Evolutionary conservation across 2,329 filamentous ascomycete genomes (phyloP).

Genomic region (Myrmaecium sp.): DNA sequence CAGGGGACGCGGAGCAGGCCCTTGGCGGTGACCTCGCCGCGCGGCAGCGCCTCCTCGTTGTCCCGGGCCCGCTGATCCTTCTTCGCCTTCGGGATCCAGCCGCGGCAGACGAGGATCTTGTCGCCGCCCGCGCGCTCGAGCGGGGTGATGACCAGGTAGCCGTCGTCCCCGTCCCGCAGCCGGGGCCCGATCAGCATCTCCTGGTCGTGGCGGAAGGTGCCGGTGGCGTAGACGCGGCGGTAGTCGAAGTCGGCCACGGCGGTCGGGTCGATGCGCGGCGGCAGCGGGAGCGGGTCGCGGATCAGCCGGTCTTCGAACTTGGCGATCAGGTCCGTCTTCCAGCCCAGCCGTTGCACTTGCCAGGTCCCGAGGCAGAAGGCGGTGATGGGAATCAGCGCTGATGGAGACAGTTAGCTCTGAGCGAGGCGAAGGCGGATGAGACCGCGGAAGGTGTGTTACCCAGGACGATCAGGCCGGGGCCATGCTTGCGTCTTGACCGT

Average conservation of each 20-base stretch:
- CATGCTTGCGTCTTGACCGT: conserved; percentile 56
- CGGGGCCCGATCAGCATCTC: conserved; percentile 95
- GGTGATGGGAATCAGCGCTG: conserved; percentile 73
- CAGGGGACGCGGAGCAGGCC: conserved; percentile 76
- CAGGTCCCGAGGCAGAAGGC: conserved; percentile 83
- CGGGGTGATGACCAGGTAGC: conserved; percentile 82
- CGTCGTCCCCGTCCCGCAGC: conserved; percentile 74
- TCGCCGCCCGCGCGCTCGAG: conserved; percentile 46
- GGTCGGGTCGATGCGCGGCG: conserved; percentile 63
- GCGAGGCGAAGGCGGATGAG: conserved; percentile 3
- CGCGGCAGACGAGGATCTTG: conserved; percentile 73
- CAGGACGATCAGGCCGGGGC: conserved; percentile 63
- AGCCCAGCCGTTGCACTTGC: conserved; percentile 83
- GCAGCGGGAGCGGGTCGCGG: conserved; percentile 69
- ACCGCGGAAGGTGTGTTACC: conserved; percentile 26
- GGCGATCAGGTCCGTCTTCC: conserved; percentile 87
- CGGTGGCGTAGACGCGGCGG: conserved; percentile 60
- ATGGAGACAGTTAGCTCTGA: neutral
- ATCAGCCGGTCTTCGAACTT: conserved; percentile 84
- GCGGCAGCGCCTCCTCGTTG: conserved; percentile 43
- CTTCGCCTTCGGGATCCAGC: conserved; percentile 75
- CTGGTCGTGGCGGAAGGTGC: conserved; percentile 65
- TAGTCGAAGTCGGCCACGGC: conserved; percentile 85
- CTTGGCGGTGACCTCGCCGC: conserved; percentile 59
- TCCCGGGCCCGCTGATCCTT: conserved; percentile 43